These are phyloP conservation scores for Didymella keratinophila DNA, from an alignment of 2,329 filamentous ascomycete genomes.

Conservation along the genomic window DNA sequence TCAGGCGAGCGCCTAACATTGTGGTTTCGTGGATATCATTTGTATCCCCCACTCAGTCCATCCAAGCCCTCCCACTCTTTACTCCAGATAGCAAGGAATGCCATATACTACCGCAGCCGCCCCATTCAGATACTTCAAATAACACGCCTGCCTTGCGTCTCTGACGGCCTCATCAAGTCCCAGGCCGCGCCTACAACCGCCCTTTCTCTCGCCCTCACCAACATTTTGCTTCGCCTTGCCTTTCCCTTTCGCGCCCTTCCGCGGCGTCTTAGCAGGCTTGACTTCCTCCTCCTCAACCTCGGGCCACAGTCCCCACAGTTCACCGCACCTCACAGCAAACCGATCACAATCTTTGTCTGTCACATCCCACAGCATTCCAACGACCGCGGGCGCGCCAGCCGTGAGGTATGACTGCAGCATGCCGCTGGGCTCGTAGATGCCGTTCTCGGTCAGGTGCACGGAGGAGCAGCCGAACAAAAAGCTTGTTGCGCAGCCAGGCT, in stretches of 20 bases:
- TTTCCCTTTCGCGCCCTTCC: conserved; percentile 38
- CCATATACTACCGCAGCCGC: conserved; percentile 95
- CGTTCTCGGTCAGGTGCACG: conserved; percentile 78
- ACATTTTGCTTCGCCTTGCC: conserved; percentile 38
- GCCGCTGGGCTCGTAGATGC: conserved; percentile 84
- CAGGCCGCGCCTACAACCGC: conserved; percentile 37
- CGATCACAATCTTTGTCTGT: conserved; percentile 97
- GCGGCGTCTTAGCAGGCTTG: conserved; percentile 33
- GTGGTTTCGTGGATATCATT: no score
- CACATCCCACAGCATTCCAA: conserved; percentile 97
- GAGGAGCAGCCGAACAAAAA: conserved; percentile 96
- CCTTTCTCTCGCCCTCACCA: conserved; percentile 29
- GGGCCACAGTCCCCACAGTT: conserved; percentile 81
- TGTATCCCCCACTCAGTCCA: neutral
- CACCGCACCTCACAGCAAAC: conserved; percentile 79
- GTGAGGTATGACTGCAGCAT: conserved; percentile 92
- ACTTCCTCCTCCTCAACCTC: conserved; percentile 48
- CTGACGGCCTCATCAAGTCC: conserved; percentile 81
- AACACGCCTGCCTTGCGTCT: conserved; percentile 77
- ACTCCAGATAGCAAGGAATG: conserved; percentile 81
- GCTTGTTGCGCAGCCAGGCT: conserved; percentile 71
- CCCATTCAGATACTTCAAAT: conserved; percentile 89
- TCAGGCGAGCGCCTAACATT: neutral
- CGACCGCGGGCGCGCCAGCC: conserved; percentile 78
- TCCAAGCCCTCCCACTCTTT: conserved; percentile 2